These are phyloP conservation scores for Saxispiralis lemnorum DNA, from an alignment of 495 filamentous ascomycete species.

Conservation along the genomic window DNA sequence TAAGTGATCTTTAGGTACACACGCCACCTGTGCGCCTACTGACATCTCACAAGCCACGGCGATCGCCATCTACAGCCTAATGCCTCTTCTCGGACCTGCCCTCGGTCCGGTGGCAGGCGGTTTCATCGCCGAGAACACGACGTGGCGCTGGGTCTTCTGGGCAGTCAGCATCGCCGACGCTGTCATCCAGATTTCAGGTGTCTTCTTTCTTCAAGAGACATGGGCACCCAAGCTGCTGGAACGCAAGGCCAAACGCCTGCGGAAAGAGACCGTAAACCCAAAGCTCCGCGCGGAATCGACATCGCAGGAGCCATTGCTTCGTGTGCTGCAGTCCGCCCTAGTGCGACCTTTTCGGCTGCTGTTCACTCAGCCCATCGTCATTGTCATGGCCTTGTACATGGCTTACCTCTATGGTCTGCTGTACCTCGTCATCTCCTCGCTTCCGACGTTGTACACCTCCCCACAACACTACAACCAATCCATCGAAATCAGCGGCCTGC, in stretches of 20 bases:
- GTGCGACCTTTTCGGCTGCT: constrained; percentile 27
- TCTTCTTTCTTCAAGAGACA: constrained; percentile 52
- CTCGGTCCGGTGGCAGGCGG: constrained; percentile 25
- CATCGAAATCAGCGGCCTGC: constrained; percentile 19
- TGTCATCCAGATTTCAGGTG: constrained; percentile 40
- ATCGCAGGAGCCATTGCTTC: constrained; percentile 17
- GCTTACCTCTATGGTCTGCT: constrained; percentile 48
- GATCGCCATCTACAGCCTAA: constrained; percentile 45
- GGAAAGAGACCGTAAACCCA: constrained; percentile 43
- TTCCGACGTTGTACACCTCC: constrained; percentile 40
- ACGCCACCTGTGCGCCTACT: no score
- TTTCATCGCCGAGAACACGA: constrained; percentile 47
- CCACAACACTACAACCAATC: constrained; percentile 19
- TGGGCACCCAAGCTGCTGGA: constrained; percentile 47
- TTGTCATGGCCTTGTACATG: constrained; percentile 36
- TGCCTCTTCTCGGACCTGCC: constrained; percentile 49
- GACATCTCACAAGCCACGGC: constrained; percentile 21
- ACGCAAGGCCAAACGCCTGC: constrained; percentile 35
- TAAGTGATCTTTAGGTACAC: no score
- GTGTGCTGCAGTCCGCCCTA: constrained; percentile 17
- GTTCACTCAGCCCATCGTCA: constrained; percentile 30
- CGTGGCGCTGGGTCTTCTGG: constrained; percentile 54
- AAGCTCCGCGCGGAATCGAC: constrained; percentile 46
- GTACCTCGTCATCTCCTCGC: constrained; percentile 49
- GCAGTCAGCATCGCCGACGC: constrained; percentile 40